phyloP scores from a whole-genome alignment of 1,284 basidiomycete species.

The Naganishia sp. region DNA sequence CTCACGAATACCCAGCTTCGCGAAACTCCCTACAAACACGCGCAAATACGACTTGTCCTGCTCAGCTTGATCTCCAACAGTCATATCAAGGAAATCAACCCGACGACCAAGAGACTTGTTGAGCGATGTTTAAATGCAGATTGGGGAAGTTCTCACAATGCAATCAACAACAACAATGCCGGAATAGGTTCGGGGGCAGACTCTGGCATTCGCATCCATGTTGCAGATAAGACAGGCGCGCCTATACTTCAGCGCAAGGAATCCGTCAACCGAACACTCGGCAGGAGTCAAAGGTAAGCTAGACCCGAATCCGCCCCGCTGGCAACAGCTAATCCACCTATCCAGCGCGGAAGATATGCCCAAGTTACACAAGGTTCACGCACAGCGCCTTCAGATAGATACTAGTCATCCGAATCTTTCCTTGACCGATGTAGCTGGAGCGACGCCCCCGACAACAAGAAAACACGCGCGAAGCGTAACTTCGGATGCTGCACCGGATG shows the following conservation, averaged over 20 bases:
- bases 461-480: slow-evolving; percentile 23
- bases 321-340: neutral
- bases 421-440: slow-evolving; percentile 41
- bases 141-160: slow-evolving; percentile 63
- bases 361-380: slow-evolving; percentile 37
- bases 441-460: slow-evolving; percentile 37
- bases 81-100: slow-evolving; percentile 74
- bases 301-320: neutral
- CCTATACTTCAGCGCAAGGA: slow-evolving; percentile 5
- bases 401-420: slow-evolving; percentile 41
- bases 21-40: slow-evolving; percentile 81
- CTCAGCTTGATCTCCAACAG: slow-evolving; percentile 73
- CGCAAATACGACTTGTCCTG: slow-evolving; percentile 81
- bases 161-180: neutral
- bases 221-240: slow-evolving; percentile 13
- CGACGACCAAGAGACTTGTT: slow-evolving; percentile 88
- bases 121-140: slow-evolving; percentile 82
- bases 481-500: slow-evolving; percentile 12
- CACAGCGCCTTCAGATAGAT: slow-evolving; percentile 20
- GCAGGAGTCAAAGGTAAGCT: slow-evolving; percentile 44
- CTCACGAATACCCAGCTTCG: slow-evolving; percentile 91
- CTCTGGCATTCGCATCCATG: slow-evolving; percentile 7
- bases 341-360: slow-evolving; percentile 42
- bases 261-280: slow-evolving; percentile 32
- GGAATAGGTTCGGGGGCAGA: neutral